Evolutionary conservation across 345 rosid genomes (phyloP), one percentile per base, ranked within the genome.

Genomic region (Atalantia buxifolia): DNA sequence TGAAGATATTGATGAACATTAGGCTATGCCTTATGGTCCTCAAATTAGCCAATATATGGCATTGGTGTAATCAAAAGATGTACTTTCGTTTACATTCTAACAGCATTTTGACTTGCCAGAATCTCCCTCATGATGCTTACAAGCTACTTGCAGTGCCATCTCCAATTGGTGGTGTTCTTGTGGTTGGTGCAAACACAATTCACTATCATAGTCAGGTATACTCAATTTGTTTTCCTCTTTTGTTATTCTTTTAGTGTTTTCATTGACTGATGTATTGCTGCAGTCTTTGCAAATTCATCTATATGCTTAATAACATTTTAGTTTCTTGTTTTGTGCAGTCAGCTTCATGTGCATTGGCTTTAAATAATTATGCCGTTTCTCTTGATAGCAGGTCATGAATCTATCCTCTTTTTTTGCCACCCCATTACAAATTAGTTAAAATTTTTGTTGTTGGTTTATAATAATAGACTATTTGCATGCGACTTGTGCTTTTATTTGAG

Each of bases 61-160:
- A 55, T 40, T 66, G 55, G 12, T 33, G 45, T 71, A 65, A 13
- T 38, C 25, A 76, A 66, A 57, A 19, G 18, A 50, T 72, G 33
- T 59, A 69, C 74, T 60, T 76, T 77, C 59, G 9, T 76, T 74
- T 35, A 28, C 70, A 31, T 56, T 63, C 42, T 36, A 66, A 55
- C 64, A 77, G 27, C 71, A 61, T 19, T 79, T 77, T 56, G 77
- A 75, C 78, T 80, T 80, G 81, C 77, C 92, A 96, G 99, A 89
- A 92, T 88, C 94, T 96, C n/a, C 98, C 98, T 16, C 94, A 92
- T 74, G 99, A 96, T 88, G 93, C 97, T 69, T 96, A 92, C 88
- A 92, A 96, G 88, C 89, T 96, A 80, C 95, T 92, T 78, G 95
- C 99, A 19, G 98, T 92, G 82, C 99, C 98, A 72, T 91, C 97